A percentile compares a stretch with the other conserved stretches of the same genome.
phyloP scores from a whole-genome alignment of 23 red algal species.

The Rhodosorus marinus region DNA sequence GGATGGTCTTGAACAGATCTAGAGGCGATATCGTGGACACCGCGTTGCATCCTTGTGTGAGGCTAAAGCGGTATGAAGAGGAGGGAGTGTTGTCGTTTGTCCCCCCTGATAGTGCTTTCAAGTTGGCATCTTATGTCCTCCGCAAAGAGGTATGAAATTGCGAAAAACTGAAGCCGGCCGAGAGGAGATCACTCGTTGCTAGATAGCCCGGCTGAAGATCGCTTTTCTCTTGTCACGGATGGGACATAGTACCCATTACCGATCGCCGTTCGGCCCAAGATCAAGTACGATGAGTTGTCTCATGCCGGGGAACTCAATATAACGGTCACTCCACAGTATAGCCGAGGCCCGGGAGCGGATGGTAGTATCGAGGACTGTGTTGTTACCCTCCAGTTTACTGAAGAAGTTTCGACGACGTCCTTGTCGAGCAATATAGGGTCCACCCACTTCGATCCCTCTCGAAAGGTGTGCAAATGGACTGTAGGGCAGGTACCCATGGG shows the following conservation, averaged over 20 bases:
- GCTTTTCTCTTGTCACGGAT: too few relatives aligned
- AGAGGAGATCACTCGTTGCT: too few relatives aligned
- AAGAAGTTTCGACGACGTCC: slow-evolving; percentile 11
- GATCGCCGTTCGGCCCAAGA: slow-evolving; percentile 22
- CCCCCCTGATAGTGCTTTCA: slow-evolving; percentile 64
- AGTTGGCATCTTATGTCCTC: slow-evolving; percentile 34
- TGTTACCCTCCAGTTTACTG: slow-evolving; percentile 28
- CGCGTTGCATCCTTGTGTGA: slow-evolving; percentile 49
- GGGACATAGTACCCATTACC: slow-evolving; percentile 24
- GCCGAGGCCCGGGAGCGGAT: background rate
- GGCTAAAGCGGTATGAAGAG: slow-evolving; percentile 17
- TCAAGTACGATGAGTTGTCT: slow-evolving; percentile 15
- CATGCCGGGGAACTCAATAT: slow-evolving; percentile 23
- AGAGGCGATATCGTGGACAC: slow-evolving; percentile 43
- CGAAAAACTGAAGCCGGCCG: too few relatives aligned
- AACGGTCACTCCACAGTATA: slow-evolving; percentile 19
- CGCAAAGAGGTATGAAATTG: too few relatives aligned
- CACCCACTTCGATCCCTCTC: slow-evolving; percentile 24
- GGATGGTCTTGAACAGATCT: slow-evolving; percentile 28
- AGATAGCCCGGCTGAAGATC: too few relatives aligned
- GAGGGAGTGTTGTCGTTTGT: slow-evolving; percentile 43
- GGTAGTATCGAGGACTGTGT: slow-evolving; percentile 18
- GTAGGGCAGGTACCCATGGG: slow-evolving; percentile 16
- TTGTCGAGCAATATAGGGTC: slow-evolving; percentile 32
- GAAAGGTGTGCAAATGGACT: slow-evolving; percentile 21